Base-by-base conservation (phyloP, 139 green algal genomes). In the Mesostigma viride region DNA sequence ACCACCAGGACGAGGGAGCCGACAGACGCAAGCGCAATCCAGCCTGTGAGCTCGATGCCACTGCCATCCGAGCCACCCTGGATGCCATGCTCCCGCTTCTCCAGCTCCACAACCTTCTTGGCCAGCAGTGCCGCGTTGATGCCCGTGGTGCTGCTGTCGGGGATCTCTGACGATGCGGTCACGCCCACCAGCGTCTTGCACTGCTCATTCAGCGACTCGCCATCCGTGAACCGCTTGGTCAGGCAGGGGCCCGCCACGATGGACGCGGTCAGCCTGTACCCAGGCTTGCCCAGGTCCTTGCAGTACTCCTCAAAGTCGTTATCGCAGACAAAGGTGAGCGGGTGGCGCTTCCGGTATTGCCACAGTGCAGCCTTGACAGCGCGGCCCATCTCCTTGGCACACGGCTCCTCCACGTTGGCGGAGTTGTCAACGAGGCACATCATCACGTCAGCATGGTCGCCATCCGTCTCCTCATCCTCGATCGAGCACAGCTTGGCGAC, bases 291-390 rank as follows among this genome's bases (percentile, higher is more conserved):
- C 69, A 51, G 40, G 8, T 61, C 28, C 26, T 84, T 63, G 74
- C 84, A 89, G 11, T 84, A 32, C 27, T 77, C 35, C 27, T 73
- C 31, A 3, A 89, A 82, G 64, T 90, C 84, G 0, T 68, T 57
- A 46, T 95, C 88, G 74, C 88, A 95, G 1, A 67, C 35, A 17
- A 51, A 8, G 0, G 88, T 95, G 33, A 95, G 58, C 17, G 79
- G 71, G 0, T 62, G 61, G 3, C 74, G 77, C 11, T 73, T 63
- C 26, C 69, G 56, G 81, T 89, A 95, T 24, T 85, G 78, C 74
- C 79, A 94, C 59, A 95, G 84, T 2, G 89, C 87, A 82, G 89
- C 89, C 64, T 87, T 83, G 28, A 90, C 77, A 0, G 85, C 85
- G 26, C 89, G 83, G 3, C 77, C 79, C 48, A 95, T 65, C 84